A percentile compares a stretch with the other conserved stretches of the same genome.
Conservation (phyloP, 768 basidiomycete species). For the Suillus spraguei region DNA sequence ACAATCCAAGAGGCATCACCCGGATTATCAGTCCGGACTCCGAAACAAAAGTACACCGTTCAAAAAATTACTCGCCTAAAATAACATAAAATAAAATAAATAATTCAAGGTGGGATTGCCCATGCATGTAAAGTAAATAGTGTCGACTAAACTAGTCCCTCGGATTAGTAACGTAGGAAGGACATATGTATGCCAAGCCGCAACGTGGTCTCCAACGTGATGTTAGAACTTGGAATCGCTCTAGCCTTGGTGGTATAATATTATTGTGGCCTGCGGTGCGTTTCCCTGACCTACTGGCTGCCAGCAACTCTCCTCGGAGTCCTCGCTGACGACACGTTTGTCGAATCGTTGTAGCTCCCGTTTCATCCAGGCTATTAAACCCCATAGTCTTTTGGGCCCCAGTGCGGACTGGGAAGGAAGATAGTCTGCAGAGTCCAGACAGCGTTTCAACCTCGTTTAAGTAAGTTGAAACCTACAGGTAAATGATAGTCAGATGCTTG, state of each 20-base stretch:
- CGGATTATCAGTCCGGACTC: background rate
- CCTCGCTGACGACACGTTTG: background rate
- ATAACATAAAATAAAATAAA: slow-evolving; percentile 3
- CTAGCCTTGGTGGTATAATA: background rate
- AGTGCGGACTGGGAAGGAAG: background rate
- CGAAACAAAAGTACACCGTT: background rate
- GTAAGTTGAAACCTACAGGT: background rate
- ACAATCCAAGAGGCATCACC: background rate
- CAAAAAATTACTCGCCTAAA: background rate
- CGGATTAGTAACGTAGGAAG: background rate
- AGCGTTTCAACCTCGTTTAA: background rate
- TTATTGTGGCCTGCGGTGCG: background rate
- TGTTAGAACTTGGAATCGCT: background rate
- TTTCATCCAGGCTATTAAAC: background rate
- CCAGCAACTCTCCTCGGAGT: slow-evolving; percentile 1
- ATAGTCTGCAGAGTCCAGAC: background rate
- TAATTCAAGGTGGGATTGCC: background rate
- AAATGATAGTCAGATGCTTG: background rate
- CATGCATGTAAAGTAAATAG: background rate
- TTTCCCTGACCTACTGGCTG: background rate
- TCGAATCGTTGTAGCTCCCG: background rate
- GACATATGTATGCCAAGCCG: background rate
- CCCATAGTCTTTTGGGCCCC: background rate
- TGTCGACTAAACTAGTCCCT: background rate
- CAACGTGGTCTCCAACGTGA: background rate